Base-by-base conservation (phyloP, 1,284 basidiomycete species). In the Ustilago hordei region DNA sequence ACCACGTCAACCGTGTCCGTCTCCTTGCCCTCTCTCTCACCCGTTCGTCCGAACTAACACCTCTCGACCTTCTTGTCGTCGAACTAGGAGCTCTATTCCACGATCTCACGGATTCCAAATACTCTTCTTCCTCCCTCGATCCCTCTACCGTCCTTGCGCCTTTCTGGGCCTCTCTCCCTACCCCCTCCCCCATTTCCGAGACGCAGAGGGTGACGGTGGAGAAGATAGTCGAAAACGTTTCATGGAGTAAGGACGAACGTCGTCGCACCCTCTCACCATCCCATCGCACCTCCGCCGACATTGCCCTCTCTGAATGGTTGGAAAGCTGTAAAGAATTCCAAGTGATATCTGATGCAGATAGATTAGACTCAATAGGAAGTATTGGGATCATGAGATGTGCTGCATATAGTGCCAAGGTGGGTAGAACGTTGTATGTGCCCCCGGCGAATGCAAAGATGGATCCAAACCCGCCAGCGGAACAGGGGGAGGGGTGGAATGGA, bases 301-400 rank as follows among this genome's bases (percentile, higher is more conserved):
- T 60, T 2, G 68, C 64, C 11, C 60, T 75, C 8, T 72, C 78
- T 1, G 86, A 88, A 34, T 95, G 94, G 94, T 92, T 95, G 68
- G 85, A 90, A 1, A 85, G 86, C n/a, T 95, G 93, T 80, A 64
- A 88, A 0, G 95, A 97, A 84, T 89, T 97, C 53, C 92, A 93
- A 84, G 95, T 93, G 70, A 94, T 96, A 0, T 94, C 95, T 85
- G 95, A 98, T 85, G 94, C 94, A 0, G 95, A 97, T 84, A 89
- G 95, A 50, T 87, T 98, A 15, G 95, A 98, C 85, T 93, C 94
- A 1, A 95, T 98, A 55, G 95, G 95, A 2, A 93, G 92, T 6
- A 92, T 96, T 71, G 95, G 93, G 3, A 90, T 97, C 70, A 87
- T 97, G 88, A 90, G 95, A 0, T 95, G 93, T 81, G 91, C 93